Evolutionary conservation across 495 filamentous ascomycete genomes (phyloP).

Genomic region (Tuber melanosporum): DNA sequence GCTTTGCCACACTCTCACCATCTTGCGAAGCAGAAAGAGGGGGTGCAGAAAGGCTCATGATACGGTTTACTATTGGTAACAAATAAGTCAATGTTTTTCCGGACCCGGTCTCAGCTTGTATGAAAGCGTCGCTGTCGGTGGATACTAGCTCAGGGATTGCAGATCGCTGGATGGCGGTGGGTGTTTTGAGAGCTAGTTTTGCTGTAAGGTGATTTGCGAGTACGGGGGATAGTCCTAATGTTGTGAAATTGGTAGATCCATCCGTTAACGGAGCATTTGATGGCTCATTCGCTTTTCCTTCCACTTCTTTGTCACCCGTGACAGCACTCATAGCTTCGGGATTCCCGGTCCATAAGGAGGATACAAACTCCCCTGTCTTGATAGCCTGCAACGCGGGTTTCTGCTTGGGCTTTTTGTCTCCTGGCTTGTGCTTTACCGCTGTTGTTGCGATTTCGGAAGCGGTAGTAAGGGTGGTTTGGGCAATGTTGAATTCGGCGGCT

Average conservation of each 20-base stretch:
- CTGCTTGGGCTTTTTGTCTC: slow-evolving; percentile 4
- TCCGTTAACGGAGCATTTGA: slow-evolving; percentile 91
- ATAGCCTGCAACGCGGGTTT: slow-evolving; percentile 6
- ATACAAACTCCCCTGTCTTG: slow-evolving; percentile 59
- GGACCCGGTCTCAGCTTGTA: slow-evolving; percentile 94
- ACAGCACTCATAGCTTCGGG: slow-evolving; percentile 50
- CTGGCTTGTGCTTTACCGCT: slow-evolving; percentile 28
- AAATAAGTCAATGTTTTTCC: slow-evolving; percentile 95
- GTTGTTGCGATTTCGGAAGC: slow-evolving; percentile 21
- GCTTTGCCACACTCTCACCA: slow-evolving; percentile 49
- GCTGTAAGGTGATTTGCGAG: slow-evolving; percentile 75
- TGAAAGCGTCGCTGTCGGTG: slow-evolving; percentile 83
- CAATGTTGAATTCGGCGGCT: slow-evolving; percentile 27
- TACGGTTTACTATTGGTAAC: slow-evolving; percentile 79
- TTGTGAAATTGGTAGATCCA: slow-evolving; percentile 74
- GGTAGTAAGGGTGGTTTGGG: slow-evolving; percentile 16
- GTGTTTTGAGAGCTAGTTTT: slow-evolving; percentile 81
- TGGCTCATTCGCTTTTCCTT: slow-evolving; percentile 57
- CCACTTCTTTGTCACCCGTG: slow-evolving; percentile 43
- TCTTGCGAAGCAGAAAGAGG: background rate
- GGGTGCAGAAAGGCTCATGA: slow-evolving; percentile 63
- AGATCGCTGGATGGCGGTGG: slow-evolving; percentile 88
- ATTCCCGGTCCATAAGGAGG: slow-evolving; percentile 86
- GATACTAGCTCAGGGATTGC: slow-evolving; percentile 71
- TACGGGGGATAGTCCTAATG: slow-evolving; percentile 67